Base-by-base conservation (phyloP, 495 filamentous ascomycete genomes). In the Bryoglossum gracile region DNA sequence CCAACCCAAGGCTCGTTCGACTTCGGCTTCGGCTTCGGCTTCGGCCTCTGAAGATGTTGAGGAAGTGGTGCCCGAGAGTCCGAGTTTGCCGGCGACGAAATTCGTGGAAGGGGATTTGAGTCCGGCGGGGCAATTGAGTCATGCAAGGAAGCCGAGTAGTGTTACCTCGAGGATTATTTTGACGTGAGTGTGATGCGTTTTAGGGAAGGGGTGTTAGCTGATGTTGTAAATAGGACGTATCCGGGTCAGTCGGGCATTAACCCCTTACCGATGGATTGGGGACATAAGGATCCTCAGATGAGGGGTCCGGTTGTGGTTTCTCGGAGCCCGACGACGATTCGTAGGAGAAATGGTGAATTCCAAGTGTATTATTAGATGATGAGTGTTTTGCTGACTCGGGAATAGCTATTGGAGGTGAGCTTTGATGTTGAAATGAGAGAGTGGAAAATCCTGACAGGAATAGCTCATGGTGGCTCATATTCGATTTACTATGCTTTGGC, bases 391-490 rank as follows among this genome's bases (percentile, higher is more conserved):
- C 30, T 36, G 50, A 45, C 3, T 32, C 44, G n/a, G n/a, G n/a
- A n/a, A 37, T 45, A 60, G 60, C 43, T 51, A 40, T 79, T 57
- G 75, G 75, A 63, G 70, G 70, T 73, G 54, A 66, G 67, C 32
- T n/a, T n/a, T n/a, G 24, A 13, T 39, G 4, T 11, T 19, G 37
- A 4, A n/a, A n/a, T n/a, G n/a, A n/a, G n/a, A n/a, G n/a, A n/a
- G n/a, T n/a, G n/a, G n/a, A n/a, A n/a, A n/a, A n/a, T n/a, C n/a
- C n/a, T n/a, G n/a, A n/a, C n/a, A n/a, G n/a, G n/a, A n/a, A n/a
- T n/a, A 72, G 92, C 92, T 46, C 92, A 98, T 60, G 91, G 92
- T 35, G 92, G 92, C 34, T 95, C 89, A n/a, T 98, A 98, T 59
- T 87, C 86, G 56, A 88, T 96, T 58, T 98, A 98, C 67, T 89